Conservation (phyloP, 2,329 filamentous ascomycete genomes). For the Aspergillus pseudonomiae region DNA sequence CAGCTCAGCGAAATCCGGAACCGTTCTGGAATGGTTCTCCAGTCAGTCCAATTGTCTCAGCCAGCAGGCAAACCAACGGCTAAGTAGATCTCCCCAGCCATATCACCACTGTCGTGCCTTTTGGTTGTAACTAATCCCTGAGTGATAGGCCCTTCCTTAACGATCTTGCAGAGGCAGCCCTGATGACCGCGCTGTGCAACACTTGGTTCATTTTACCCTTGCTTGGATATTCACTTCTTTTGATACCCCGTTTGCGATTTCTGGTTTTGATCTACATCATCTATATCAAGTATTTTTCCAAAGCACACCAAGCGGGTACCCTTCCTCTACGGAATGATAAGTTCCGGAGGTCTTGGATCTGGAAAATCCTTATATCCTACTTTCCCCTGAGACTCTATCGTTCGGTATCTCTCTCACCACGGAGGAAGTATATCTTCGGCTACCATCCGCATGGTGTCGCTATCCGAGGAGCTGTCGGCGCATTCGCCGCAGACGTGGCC, state of each 20-base stretch:
- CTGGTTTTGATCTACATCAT: slow-evolving; percentile 69
- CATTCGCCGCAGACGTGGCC: slow-evolving; percentile 78
- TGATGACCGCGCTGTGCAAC: slow-evolving; percentile 21
- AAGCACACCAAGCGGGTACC: slow-evolving; percentile 68
- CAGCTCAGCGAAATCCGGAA: slow-evolving; percentile 20
- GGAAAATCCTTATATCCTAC: slow-evolving; percentile 80
- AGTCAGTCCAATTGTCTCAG: slow-evolving; percentile 8
- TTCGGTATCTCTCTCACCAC: slow-evolving; percentile 71
- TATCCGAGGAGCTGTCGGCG: slow-evolving; percentile 78
- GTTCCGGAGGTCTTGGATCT: slow-evolving; percentile 69
- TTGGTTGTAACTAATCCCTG: neutral
- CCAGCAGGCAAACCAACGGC: slow-evolving; percentile 4
- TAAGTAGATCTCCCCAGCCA: slow-evolving; percentile 12
- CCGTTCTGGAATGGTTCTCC: slow-evolving; percentile 13
- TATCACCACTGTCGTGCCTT: neutral
- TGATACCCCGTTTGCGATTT: slow-evolving; percentile 79
- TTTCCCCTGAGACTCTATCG: slow-evolving; percentile 81
- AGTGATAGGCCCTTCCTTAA: slow-evolving; percentile 13
- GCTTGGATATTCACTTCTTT: slow-evolving; percentile 79
- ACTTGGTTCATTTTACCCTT: slow-evolving; percentile 54
- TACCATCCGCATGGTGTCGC: slow-evolving; percentile 93
- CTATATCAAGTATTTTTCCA: slow-evolving; percentile 70
- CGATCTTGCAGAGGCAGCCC: slow-evolving; percentile 14
- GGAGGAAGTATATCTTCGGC: slow-evolving; percentile 82
- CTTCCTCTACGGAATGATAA: slow-evolving; percentile 71